Percentiles rank a stretch among this genome's conserved stretches.
Conservation (phyloP, 148 eudicot genomes). For the Linanthus parryae region DNA sequence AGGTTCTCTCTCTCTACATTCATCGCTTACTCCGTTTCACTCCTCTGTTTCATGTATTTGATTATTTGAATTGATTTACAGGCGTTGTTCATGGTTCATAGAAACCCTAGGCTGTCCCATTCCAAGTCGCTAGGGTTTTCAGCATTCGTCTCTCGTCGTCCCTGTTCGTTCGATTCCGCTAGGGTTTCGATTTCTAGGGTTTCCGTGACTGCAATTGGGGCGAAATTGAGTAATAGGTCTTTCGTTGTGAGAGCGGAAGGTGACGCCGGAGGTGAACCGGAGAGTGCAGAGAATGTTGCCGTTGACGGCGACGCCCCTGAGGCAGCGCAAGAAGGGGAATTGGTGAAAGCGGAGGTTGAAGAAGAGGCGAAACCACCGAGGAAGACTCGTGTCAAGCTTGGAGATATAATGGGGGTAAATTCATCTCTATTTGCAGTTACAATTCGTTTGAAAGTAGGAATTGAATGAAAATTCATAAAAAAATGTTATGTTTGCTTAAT, state of each 20-base stretch:
- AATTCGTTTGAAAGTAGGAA: background rate
- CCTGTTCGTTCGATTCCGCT: constrained; percentile 20
- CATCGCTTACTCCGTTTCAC: background rate
- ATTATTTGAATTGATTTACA: constrained; percentile 9
- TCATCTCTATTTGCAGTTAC: background rate
- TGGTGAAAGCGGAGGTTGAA: constrained; percentile 16
- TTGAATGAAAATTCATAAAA: background rate
- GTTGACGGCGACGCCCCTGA: constrained; percentile 21
- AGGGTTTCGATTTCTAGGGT: constrained; percentile 19
- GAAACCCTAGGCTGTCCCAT: constrained; percentile 26
- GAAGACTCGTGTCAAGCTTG: constrained; percentile 51
- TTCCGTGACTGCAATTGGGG: constrained; percentile 13
- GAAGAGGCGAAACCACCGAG: constrained; percentile 32
- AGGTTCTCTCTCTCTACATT: constrained; percentile 15
- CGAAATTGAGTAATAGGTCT: constrained; percentile 18
- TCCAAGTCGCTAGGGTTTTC: constrained; percentile 38
- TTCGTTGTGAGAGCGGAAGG: constrained; percentile 47
- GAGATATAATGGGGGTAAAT: constrained; percentile 93
- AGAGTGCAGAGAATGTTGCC: constrained; percentile 19
- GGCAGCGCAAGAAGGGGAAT: constrained; percentile 7
- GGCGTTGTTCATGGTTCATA: constrained; percentile 35
- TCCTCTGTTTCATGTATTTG: background rate
- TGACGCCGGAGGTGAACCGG: constrained; percentile 15
- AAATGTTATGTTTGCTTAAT: too few species aligned
- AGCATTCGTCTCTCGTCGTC: constrained; percentile 15